Percentiles rank a stretch among this genome's conserved stretches.
Evolutionary conservation across 139 green algal genomes (phyloP).

Genomic region (Trebouxia sp.): DNA sequence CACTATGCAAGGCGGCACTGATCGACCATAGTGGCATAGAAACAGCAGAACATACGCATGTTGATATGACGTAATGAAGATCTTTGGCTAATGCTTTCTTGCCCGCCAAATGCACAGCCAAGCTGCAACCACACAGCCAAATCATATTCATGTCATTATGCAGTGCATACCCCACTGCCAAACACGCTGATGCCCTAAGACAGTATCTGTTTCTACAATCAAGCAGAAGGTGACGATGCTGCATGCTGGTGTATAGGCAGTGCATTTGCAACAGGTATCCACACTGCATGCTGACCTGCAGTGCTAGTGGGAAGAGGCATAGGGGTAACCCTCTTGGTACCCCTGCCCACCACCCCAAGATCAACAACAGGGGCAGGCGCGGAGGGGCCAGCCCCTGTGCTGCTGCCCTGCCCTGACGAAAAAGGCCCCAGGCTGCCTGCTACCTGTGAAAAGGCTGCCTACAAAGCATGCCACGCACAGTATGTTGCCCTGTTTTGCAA

Average conservation of each 20-base stretch:
- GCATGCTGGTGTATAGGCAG: neutral
- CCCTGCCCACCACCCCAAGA: constrained; percentile 56
- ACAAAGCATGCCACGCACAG: neutral
- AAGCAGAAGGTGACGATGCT: no score
- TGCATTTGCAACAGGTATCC: neutral
- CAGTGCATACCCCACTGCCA: no score
- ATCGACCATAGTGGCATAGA: no score
- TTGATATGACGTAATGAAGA: no score
- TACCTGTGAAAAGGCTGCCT: constrained; percentile 36
- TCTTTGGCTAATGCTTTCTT: no score
- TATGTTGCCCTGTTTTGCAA: neutral
- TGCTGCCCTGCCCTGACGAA: neutral
- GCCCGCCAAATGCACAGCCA: no score
- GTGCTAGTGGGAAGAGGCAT: neutral
- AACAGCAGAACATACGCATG: no score
- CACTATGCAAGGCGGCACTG: no score
- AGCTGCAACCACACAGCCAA: no score
- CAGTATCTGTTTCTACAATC: no score
- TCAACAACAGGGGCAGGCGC: constrained; percentile 37
- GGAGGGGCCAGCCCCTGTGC: neutral
- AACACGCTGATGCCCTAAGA: no score
- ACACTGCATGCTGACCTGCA: neutral
- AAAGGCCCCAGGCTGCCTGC: neutral
- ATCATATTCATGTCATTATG: no score
- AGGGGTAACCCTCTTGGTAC: constrained; percentile 57